Evolutionary conservation across 1,284 basidiomycete genomes (phyloP).

Genomic region (Flammula alnicola): DNA sequence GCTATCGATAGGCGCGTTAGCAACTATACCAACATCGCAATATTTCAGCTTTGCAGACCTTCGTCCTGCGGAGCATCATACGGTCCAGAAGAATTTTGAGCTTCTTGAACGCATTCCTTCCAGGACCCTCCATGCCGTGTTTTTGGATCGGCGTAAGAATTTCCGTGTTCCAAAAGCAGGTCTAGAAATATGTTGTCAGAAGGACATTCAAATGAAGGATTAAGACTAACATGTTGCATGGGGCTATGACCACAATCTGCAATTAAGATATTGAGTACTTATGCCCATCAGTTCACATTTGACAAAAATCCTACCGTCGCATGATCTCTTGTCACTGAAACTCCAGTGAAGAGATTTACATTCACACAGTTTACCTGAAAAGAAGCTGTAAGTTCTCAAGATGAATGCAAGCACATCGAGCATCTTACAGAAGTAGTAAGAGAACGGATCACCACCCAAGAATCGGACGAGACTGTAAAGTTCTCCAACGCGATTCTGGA

Average conservation of each 20-base stretch:
- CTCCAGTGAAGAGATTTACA: constrained; percentile 93
- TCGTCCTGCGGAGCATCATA: constrained; percentile 94
- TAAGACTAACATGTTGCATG: constrained; percentile 82
- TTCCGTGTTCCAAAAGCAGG: constrained; percentile 91
- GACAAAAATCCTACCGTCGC: constrained; percentile 68
- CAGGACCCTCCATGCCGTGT: constrained; percentile 74
- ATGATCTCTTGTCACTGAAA: constrained; percentile 83
- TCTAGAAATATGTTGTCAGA: constrained; percentile 45
- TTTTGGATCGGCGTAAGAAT: constrained; percentile 95
- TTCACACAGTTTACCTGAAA: constrained; percentile 74
- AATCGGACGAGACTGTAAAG: constrained; percentile 95
- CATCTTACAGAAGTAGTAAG: constrained; percentile 88
- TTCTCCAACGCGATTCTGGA: constrained; percentile 97
- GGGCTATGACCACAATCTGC: constrained; percentile 90
- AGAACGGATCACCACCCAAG: constrained; percentile 89
- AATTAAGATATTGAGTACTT: neutral
- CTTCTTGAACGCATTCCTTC: constrained; percentile 87
- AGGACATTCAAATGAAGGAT: neutral
- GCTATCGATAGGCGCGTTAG: constrained; percentile 39
- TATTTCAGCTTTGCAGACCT: constrained; percentile 44
- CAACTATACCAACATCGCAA: neutral
- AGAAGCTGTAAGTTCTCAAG: neutral
- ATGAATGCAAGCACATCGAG: constrained; percentile 2
- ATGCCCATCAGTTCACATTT: neutral
- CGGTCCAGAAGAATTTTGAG: constrained; percentile 87